Base-by-base conservation (phyloP, 306 rosid genomes). In the Mimosa pudica region DNA sequence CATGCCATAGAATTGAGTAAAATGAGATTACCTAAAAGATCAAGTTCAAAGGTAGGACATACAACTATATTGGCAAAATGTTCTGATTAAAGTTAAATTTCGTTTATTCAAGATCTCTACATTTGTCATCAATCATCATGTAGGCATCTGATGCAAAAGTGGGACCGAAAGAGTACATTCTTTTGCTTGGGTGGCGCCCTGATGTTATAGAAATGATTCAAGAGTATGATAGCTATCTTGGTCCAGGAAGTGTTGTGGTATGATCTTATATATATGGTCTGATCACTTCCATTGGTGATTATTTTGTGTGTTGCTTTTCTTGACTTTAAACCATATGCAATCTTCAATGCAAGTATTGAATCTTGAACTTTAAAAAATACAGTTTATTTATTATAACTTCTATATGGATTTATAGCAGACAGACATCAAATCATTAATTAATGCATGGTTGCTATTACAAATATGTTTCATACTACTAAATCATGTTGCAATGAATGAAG, bases 141-240 rank as follows among this genome's bases (percentile, higher is more conserved):
- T 82, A 95, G 99, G 88, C 92, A 52, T 95, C 96, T 47, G 90
- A 93, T 42, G 86, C 80, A 83, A 89, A 70, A 71, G 41, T 84
- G 44, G 98, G 98, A 81, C 99, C 98, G 10, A 93, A 80, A 87
- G 99, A 95, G 75, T 89, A 75, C 80, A 86, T 93, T 83, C 98
- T 95, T 80, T 72, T 95, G 85, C 94, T 95, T 54, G 99, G 99
- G 60, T 95, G 99, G 99, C 92, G 97, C 58, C 85, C 92, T 10
- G 96, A 91, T 64, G 84, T 82, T 73, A 83, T 89, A 55, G 94
- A 91, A 71, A 95, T 95, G 98, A 91, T 95, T 74, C 87, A 88
- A 89, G 99, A 95, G 86, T 95, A 95, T 79, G 97, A 95, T 82
- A 95, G 88, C 77, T 95, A 95, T 87, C 98, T 95, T 81, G 99